phyloP scores from a whole-genome alignment of 345 rosid species.

The Noccaea caerulescens region DNA sequence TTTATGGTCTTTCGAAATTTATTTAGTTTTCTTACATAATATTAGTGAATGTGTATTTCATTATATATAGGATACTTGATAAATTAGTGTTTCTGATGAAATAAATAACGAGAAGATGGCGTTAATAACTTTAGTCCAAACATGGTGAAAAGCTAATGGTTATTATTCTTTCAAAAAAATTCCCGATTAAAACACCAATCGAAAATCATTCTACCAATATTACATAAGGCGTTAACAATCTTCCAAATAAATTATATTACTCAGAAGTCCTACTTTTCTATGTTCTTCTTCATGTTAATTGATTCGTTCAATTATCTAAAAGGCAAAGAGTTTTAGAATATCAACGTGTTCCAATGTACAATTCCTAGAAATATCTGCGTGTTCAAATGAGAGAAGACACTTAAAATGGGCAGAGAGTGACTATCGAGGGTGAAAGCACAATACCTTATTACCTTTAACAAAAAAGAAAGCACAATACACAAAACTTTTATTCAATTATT shows the following conservation, averaged over 20 bases:
- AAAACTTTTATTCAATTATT: slow-evolving; percentile 4
- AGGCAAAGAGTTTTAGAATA: too few species aligned
- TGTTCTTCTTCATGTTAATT: too few species aligned
- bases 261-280: too few species aligned
- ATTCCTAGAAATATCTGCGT: background rate
- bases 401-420: background rate
- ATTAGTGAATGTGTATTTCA: background rate
- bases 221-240: too few species aligned
- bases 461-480: too few species aligned
- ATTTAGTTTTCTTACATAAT: too few species aligned
- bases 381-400: slow-evolving; percentile 10
- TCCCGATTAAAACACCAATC: background rate
- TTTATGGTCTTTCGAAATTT: background rate
- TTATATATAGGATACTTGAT: background rate
- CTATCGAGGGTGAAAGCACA: background rate
- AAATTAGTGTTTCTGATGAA: background rate
- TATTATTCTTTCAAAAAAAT: background rate
- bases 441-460: too few species aligned
- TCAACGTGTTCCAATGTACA: slow-evolving; percentile 17
- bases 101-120: background rate
- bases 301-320: background rate
- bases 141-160: background rate
- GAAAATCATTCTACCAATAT: too few species aligned
- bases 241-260: too few species aligned
- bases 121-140: too few species aligned